Evolutionary conservation across 2,329 filamentous ascomycete species (phyloP).

Genomic region (Lecanoromycetidae sp.): DNA sequence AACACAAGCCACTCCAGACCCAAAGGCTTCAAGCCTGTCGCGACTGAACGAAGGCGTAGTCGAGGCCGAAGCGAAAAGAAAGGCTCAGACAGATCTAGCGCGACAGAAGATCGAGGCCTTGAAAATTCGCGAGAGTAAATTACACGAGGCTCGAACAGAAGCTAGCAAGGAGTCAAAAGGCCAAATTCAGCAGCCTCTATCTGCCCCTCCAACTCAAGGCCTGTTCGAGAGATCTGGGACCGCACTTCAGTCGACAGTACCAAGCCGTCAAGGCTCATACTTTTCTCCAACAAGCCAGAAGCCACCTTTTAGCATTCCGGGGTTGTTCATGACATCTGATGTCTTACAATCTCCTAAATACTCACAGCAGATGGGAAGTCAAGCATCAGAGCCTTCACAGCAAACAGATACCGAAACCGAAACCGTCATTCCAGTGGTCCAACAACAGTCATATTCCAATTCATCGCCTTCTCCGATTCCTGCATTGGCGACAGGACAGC

Average conservation of each 20-base stretch:
- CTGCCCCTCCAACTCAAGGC: neutral
- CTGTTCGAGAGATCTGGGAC: neutral
- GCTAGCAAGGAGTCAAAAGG: neutral
- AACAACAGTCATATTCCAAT: neutral
- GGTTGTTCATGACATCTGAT: slow-evolving; percentile 38
- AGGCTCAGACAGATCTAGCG: slow-evolving; percentile 61
- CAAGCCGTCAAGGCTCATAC: slow-evolving; percentile 12
- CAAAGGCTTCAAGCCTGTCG: too few species aligned
- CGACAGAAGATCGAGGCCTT: slow-evolving; percentile 69
- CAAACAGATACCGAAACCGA: neutral
- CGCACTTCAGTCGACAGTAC: neutral
- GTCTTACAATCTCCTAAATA: slow-evolving; percentile 13
- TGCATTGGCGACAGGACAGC: neutral
- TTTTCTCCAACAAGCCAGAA: slow-evolving; percentile 15
- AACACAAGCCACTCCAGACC: neutral
- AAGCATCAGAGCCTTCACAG: neutral
- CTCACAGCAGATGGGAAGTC: neutral
- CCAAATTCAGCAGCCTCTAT: neutral
- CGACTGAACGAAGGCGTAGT: slow-evolving; percentile 1
- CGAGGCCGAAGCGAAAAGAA: slow-evolving; percentile 35
- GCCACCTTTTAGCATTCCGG: slow-evolving; percentile 35
- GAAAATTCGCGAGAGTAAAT: slow-evolving; percentile 31
- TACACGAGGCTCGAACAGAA: neutral
- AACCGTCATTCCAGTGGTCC: too few species aligned
- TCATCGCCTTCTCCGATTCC: neutral